phyloP scores from a whole-genome alignment of 2,329 filamentous ascomycete species.

The Pseudogymnoascus sp. region DNA sequence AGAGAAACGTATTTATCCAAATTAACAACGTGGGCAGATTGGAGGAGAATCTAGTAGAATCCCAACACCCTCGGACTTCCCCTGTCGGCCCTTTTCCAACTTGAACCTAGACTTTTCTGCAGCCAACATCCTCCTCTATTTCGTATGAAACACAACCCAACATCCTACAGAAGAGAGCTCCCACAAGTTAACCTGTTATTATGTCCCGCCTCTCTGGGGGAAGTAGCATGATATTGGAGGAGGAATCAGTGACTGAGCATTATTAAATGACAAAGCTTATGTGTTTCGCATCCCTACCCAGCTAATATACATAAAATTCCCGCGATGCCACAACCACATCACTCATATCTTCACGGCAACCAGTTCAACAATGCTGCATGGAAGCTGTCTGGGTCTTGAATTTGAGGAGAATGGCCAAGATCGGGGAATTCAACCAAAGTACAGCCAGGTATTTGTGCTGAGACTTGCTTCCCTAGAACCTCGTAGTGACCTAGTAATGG shows the following conservation, averaged over 20 bases:
- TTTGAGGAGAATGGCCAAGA: constrained; percentile 46
- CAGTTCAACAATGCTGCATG: constrained; percentile 40
- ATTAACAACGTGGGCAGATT: not conserved
- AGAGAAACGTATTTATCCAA: not conserved
- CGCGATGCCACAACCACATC: too few relatives aligned
- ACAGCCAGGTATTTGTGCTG: constrained; percentile 36
- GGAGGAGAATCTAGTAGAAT: not conserved
- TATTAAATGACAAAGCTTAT: not conserved
- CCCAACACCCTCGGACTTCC: not conserved
- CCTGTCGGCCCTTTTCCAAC: not conserved
- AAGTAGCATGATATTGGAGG: not conserved
- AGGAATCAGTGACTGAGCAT: not conserved
- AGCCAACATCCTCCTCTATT: not conserved
- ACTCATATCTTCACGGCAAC: constrained; percentile 26
- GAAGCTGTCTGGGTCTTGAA: constrained; percentile 42
- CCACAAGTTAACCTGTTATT: not conserved
- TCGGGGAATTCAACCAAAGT: constrained; percentile 41
- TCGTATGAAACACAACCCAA: not conserved
- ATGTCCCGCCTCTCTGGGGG: not conserved
- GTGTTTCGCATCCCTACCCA: not conserved
- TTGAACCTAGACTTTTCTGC: not conserved
- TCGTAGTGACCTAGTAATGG: constrained; percentile 42
- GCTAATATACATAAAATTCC: constrained; percentile 19
- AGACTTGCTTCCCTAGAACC: constrained; percentile 40
- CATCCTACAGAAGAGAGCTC: not conserved